These are phyloP conservation scores for Chaetomiaceae sp. DNA, from an alignment of 2,329 filamentous ascomycete genomes.

Conservation along the genomic window DNA sequence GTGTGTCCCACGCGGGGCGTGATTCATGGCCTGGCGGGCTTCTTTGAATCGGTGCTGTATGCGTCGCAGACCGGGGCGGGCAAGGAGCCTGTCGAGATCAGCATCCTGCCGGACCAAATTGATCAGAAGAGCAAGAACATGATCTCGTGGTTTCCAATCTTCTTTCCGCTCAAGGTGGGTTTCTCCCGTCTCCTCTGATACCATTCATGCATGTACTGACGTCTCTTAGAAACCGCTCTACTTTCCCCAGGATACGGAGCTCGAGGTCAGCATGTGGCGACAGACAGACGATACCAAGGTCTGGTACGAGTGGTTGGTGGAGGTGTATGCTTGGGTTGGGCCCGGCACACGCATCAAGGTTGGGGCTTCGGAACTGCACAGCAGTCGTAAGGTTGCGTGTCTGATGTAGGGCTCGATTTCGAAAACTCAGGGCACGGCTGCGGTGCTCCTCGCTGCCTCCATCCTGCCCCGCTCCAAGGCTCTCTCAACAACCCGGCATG, in stretches of 20 bases:
- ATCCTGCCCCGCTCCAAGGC: too few species aligned
- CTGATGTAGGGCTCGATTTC: slow-evolving; percentile 51
- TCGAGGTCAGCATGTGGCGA: slow-evolving; percentile 92
- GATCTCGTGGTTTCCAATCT: slow-evolving; percentile 99
- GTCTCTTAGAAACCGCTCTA: slow-evolving; percentile 70
- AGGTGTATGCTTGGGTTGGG: slow-evolving; percentile 67
- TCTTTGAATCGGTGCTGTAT: slow-evolving; percentile 96
- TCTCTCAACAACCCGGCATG: too few species aligned
- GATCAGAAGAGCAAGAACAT: slow-evolving; percentile 91
- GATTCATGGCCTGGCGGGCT: slow-evolving; percentile 86
- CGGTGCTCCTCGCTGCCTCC: too few species aligned
- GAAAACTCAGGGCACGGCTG: too few species aligned
- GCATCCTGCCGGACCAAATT: slow-evolving; percentile 88
- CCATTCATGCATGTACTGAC: neutral
- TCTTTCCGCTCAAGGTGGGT: slow-evolving; percentile 87
- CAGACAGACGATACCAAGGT: slow-evolving; percentile 93
- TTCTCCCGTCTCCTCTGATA: neutral
- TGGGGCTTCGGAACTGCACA: slow-evolving; percentile 62
- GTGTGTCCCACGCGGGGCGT: slow-evolving; percentile 73
- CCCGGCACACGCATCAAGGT: slow-evolving; percentile 61
- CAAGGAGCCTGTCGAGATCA: slow-evolving; percentile 69
- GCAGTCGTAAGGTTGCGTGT: slow-evolving; percentile 65
- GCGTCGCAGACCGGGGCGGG: slow-evolving; percentile 42
- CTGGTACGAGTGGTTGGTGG: slow-evolving; percentile 98
- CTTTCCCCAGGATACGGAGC: slow-evolving; percentile 76